A percentile compares a stretch with the other conserved stretches of the same genome.
These are phyloP conservation scores for Symmetrospora coprosmae DNA, from an alignment of 768 basidiomycete genomes.

Conservation along the genomic window DNA sequence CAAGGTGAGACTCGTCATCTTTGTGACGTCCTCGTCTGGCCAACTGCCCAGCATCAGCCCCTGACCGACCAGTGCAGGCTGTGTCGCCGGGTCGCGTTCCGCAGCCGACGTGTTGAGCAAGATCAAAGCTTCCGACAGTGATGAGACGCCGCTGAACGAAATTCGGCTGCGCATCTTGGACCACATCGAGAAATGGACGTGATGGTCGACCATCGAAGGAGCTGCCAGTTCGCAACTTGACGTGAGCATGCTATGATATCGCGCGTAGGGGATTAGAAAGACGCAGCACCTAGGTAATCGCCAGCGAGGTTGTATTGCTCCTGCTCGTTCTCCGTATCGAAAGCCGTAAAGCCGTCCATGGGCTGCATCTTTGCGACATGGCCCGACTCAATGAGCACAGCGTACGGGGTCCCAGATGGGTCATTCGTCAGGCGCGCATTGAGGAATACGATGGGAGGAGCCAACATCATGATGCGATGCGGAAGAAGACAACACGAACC, in stretches of 20 bases:
- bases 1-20: background rate
- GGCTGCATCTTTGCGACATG: background rate
- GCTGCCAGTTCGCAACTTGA: background rate
- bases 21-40: slow-evolving; percentile 1
- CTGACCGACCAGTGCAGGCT: background rate
- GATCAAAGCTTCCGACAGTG: background rate
- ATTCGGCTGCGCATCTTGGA: background rate
- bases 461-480: too few relatives aligned
- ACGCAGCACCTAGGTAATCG: slow-evolving; percentile 1
- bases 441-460: background rate
- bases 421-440: slow-evolving; percentile 16
- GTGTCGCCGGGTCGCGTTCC: background rate
- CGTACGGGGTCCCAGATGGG: background rate
- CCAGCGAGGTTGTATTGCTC: slow-evolving; percentile 2
- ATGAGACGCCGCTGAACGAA: background rate
- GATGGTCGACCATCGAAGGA: slow-evolving; percentile 12
- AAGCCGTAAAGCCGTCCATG: background rate
- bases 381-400: background rate
- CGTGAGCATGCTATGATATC: background rate
- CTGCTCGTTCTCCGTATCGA: background rate
- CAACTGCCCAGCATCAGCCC: slow-evolving; percentile 4
- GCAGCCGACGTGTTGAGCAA: background rate
- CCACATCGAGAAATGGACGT: slow-evolving; percentile 15
- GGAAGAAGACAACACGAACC: too few relatives aligned
- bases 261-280: background rate